Evolutionary conservation across 1,284 basidiomycete species (phyloP), one percentile per base, ranked within the genome.

Genomic region (Cryptococcus deneoformans): DNA sequence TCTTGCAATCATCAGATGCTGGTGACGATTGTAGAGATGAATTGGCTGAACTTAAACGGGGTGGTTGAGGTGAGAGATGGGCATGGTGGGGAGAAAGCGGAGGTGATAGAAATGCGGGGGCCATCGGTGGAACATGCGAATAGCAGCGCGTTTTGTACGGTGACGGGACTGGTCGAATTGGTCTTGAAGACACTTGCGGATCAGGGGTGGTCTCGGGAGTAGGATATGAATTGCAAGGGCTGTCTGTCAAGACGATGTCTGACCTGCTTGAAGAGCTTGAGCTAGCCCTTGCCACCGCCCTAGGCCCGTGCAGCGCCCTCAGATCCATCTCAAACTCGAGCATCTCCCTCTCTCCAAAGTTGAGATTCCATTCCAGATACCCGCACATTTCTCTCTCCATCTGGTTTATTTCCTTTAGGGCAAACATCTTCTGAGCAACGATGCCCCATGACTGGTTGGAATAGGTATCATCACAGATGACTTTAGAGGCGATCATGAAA

Each of bases 361-460:
- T 77, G 53, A 94, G 82, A 72, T 92, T 87, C 91, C 92, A 95
- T 71, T 93, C 91, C 37, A 95, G 80, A 71, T 94, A 94, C 35
- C 84, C 87, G 72, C 91, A 93, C 87, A 95, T 92, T 75, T 95
- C 91, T 6, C 91, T 79, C 79, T 94, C 91, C 92, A 95, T 94
- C 81, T 94, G 92, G 76, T 96, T 95, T 69, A 95, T 88, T 81
- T 96, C 92, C 45, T 89, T 84, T 2, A 95, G 77, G 1, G 86
- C 85, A 69, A 94, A 95, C 86, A 94, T 89, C 52, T 87, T 87
- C 74, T 95, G 92, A 0, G 90, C 92, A 49, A 96, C 92, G 51
- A 96, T 89, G 20, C 86, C 86, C 92, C 92, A 96, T 0, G 89
- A 92, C 78, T 94, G 92, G 84, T 96, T 96, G 14, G 90, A 92